These are phyloP conservation scores for Colletotrichum spaethianum DNA, from an alignment of 2,329 filamentous ascomycete species.

Conservation along the genomic window DNA sequence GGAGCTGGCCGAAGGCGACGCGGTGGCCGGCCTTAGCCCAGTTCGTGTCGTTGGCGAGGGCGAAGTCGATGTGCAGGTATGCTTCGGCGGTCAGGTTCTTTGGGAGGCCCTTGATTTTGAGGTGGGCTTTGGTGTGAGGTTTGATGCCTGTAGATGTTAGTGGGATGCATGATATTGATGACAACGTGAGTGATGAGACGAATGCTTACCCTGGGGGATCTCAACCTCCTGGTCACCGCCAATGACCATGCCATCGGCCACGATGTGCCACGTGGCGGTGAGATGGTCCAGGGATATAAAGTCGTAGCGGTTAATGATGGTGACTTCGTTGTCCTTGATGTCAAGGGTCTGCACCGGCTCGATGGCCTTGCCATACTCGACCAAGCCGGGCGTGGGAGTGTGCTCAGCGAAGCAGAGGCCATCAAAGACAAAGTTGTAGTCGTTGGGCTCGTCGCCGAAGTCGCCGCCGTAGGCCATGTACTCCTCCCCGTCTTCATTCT, in stretches of 20 bases:
- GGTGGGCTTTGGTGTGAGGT: slow-evolving; percentile 56
- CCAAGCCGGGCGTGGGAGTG: slow-evolving; percentile 64
- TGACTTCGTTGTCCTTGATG: slow-evolving; percentile 58
- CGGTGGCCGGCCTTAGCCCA: slow-evolving; percentile 69
- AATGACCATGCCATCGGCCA: slow-evolving; percentile 55
- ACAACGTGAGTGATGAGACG: neutral
- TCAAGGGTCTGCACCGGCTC: slow-evolving; percentile 69
- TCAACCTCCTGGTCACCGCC: slow-evolving; percentile 49
- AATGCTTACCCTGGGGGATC: slow-evolving; percentile 57
- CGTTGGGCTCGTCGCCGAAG: slow-evolving; percentile 73
- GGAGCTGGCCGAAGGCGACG: slow-evolving; percentile 65
- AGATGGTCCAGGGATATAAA: slow-evolving; percentile 67
- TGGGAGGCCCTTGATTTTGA: slow-evolving; percentile 52
- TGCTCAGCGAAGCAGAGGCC: slow-evolving; percentile 67
- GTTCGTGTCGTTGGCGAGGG: slow-evolving; percentile 55
- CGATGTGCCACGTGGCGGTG: slow-evolving; percentile 58
- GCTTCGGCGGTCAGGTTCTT: slow-evolving; percentile 52
- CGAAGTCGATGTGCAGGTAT: slow-evolving; percentile 66
- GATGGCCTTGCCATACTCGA: slow-evolving; percentile 71
- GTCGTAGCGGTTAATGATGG: slow-evolving; percentile 69
- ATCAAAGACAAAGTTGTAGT: slow-evolving; percentile 72
- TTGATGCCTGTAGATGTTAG: slow-evolving; percentile 52
- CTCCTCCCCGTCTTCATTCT: slow-evolving; percentile 57
- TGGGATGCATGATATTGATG: neutral
- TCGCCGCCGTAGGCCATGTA: slow-evolving; percentile 74